Percentiles rank a stretch among this genome's conserved stretches.
These are phyloP conservation scores for Pharnaceum exiguum DNA, from an alignment of 148 eudicot genomes.

Conservation along the genomic window DNA sequence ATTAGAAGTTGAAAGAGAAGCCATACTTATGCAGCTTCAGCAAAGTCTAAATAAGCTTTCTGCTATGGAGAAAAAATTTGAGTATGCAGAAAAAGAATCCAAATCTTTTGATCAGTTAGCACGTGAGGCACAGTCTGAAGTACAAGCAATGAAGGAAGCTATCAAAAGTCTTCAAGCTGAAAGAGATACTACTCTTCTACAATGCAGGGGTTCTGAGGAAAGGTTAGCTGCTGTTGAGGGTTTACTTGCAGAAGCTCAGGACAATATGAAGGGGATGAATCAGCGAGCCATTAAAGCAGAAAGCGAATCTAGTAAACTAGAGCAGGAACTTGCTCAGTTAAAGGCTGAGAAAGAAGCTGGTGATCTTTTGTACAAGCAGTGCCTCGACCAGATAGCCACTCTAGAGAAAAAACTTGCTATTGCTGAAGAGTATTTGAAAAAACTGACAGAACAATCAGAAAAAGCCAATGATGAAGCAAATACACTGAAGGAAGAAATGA, in stretches of 20 bases:
- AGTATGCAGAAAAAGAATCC: slow-evolving; percentile 42
- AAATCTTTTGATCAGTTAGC: slow-evolving; percentile 40
- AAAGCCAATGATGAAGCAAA: slow-evolving; percentile 58
- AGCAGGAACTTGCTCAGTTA: slow-evolving; percentile 45
- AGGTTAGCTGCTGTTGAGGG: slow-evolving; percentile 49
- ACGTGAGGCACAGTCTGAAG: slow-evolving; percentile 49
- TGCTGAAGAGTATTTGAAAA: slow-evolving; percentile 36
- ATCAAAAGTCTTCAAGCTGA: slow-evolving; percentile 54
- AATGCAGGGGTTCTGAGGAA: slow-evolving; percentile 36
- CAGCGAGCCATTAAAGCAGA: slow-evolving; percentile 44
- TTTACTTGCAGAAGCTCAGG: slow-evolving; percentile 34
- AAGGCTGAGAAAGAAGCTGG: slow-evolving; percentile 49
- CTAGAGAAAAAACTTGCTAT: slow-evolving; percentile 49
- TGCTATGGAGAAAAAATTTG: slow-evolving; percentile 51
- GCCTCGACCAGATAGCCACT: slow-evolving; percentile 47
- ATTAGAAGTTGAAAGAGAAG: slow-evolving; percentile 57
- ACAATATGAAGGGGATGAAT: slow-evolving; percentile 34
- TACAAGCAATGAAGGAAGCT: slow-evolving; percentile 51
- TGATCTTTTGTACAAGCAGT: slow-evolving; percentile 38
- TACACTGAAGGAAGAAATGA: slow-evolving; percentile 46
- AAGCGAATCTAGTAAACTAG: slow-evolving; percentile 40
- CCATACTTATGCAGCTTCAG: slow-evolving; percentile 45
- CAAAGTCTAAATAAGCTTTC: slow-evolving; percentile 54
- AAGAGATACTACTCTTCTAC: slow-evolving; percentile 41
- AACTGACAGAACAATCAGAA: slow-evolving; percentile 39